A percentile compares a stretch with the other conserved stretches of the same genome.
Conservation (phyloP, 2,329 filamentous ascomycete genomes). For the Paraphoma chrysanthemicola region DNA sequence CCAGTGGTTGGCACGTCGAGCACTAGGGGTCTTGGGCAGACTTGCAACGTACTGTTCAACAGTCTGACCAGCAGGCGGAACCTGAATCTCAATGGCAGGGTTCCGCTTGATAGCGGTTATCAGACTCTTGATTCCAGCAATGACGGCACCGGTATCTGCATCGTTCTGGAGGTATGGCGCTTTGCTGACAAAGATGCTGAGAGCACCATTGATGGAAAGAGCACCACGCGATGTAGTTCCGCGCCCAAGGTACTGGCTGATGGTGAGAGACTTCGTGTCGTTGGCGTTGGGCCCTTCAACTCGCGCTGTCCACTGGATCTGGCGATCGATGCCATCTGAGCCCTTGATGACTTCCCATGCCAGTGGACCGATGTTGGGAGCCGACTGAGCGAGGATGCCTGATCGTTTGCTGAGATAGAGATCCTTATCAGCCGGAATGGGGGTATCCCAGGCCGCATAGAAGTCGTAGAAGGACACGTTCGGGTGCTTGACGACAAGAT, state of each 20-base stretch:
- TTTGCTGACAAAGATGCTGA: conserved; percentile 66
- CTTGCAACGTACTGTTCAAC: conserved; percentile 64
- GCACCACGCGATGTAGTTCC: conserved; percentile 68
- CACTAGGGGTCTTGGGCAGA: conserved; percentile 47
- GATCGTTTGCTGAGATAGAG: conserved; percentile 56
- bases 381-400: conserved; percentile 69
- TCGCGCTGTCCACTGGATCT: conserved; percentile 71
- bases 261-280: conserved; percentile 50
- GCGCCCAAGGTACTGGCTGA: conserved; percentile 67
- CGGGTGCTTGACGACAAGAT: conserved; percentile 59
- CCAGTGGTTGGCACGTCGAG: conserved; percentile 56
- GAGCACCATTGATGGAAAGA: conserved; percentile 64
- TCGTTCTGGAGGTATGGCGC: conserved; percentile 65
- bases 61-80: conserved; percentile 58
- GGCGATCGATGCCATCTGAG: conserved; percentile 66
- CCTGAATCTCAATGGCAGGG: conserved; percentile 62
- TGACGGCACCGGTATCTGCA: conserved; percentile 69
- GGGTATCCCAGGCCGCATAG: conserved; percentile 63
- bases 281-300: conserved; percentile 62
- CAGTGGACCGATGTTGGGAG: conserved; percentile 70
- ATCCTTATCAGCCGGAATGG: conserved; percentile 49
- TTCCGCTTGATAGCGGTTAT: conserved; percentile 62
- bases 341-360: conserved; percentile 66
- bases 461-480: conserved; percentile 69
- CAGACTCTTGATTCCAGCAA: conserved; percentile 68